A percentile compares a stretch with the other conserved stretches of the same genome.
phyloP scores from a whole-genome alignment of 2,329 filamentous ascomycete genomes.

The Aspergillus fischeri region DNA sequence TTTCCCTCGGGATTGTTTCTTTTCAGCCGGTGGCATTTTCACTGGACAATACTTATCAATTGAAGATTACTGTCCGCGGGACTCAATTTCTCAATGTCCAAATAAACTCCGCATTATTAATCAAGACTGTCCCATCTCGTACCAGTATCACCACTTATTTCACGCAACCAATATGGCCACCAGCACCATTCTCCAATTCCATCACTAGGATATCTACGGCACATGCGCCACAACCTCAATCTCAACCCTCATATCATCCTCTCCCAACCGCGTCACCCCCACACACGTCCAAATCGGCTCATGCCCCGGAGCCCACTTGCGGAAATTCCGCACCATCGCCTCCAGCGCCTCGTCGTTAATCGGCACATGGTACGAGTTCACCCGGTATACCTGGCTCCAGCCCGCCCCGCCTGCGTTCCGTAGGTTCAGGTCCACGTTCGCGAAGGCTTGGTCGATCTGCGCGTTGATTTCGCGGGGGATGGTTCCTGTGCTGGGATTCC shows the following conservation, averaged over 20 bases:
- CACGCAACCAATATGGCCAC: no score
- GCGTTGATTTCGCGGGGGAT: constrained; percentile 37
- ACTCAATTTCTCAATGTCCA: no score
- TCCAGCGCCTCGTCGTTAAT: constrained; percentile 37
- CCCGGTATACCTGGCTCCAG: constrained; percentile 46
- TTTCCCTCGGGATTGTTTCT: constrained; percentile 11
- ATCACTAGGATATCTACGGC: no score
- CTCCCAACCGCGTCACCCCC: constrained; percentile 47
- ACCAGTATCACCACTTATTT: no score
- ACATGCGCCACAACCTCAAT: constrained; percentile 54
- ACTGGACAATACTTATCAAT: no score
- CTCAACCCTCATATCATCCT: constrained; percentile 54
- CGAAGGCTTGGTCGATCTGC: constrained; percentile 53
- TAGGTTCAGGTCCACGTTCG: constrained; percentile 52
- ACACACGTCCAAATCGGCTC: constrained; percentile 53
- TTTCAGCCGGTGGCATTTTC: no score
- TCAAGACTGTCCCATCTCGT: no score
- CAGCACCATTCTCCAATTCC: no score
- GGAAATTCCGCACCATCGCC: constrained; percentile 46
- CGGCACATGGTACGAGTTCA: constrained; percentile 46
- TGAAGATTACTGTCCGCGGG: no score
- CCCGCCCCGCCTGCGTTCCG: constrained; percentile 51
- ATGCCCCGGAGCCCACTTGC: constrained; percentile 51
- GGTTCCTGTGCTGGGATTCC: constrained; percentile 22
- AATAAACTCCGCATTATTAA: no score